Conservation (phyloP, 2,329 filamentous ascomycete species). For the Cladosporium austrohemisphaericum region DNA sequence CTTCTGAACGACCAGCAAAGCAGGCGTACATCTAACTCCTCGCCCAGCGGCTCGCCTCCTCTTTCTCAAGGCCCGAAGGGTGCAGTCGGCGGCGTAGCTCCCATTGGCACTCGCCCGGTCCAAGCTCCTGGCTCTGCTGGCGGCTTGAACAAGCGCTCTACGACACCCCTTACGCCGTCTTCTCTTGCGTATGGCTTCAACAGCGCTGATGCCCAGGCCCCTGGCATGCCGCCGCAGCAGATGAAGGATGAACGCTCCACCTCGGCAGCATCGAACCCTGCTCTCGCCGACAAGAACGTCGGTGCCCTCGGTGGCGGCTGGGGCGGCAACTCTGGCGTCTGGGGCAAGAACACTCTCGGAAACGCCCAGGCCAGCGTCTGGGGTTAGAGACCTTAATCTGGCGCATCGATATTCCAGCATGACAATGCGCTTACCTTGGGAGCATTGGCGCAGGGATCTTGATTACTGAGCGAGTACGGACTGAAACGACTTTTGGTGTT, state of each 20-base stretch:
- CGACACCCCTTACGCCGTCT: slow-evolving; percentile 79
- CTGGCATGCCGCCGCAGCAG: slow-evolving; percentile 50
- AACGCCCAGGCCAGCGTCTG: slow-evolving; percentile 77
- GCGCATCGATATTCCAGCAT: neutral
- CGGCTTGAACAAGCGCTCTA: slow-evolving; percentile 73
- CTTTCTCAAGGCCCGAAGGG: slow-evolving; percentile 57
- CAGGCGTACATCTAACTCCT: slow-evolving; percentile 79
- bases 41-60: slow-evolving; percentile 77
- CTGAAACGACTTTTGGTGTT: slow-evolving; percentile 11
- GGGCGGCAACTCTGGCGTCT: slow-evolving; percentile 76
- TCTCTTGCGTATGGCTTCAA: slow-evolving; percentile 70
- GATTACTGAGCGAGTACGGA: slow-evolving; percentile 1
- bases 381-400: slow-evolving; percentile 57
- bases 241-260: slow-evolving; percentile 51
- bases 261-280: slow-evolving; percentile 58
- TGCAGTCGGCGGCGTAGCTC: slow-evolving; percentile 67
- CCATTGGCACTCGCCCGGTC: slow-evolving; percentile 85
- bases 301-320: slow-evolving; percentile 58
- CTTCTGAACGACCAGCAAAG: slow-evolving; percentile 58
- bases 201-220: slow-evolving; percentile 51
- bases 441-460: slow-evolving; percentile 3
- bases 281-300: slow-evolving; percentile 43
- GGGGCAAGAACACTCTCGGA: slow-evolving; percentile 75
- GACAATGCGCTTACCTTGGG: neutral
- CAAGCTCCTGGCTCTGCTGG: slow-evolving; percentile 56